A percentile compares a stretch with the other conserved stretches of the same genome.
Evolutionary conservation across 2,329 filamentous ascomycete genomes (phyloP).

Genomic region (Cercospora sesami): DNA sequence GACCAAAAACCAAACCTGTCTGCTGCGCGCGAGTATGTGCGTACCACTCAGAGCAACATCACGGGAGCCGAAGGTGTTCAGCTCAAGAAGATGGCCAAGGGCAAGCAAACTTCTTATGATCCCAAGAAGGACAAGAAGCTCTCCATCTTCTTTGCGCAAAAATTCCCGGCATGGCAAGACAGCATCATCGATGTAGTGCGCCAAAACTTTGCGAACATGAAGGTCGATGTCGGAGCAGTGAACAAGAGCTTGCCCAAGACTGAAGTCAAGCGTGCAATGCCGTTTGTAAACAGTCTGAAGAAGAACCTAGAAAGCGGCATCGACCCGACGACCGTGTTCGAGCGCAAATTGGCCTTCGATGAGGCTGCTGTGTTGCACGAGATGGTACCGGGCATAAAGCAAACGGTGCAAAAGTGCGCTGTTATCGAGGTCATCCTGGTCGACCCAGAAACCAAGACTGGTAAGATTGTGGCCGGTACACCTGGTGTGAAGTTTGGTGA

Average conservation of each 20-base stretch:
- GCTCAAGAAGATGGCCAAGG: constrained; percentile 88
- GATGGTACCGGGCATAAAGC: constrained; percentile 78
- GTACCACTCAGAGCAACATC: constrained; percentile 72
- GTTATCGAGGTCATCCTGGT: constrained; percentile 72
- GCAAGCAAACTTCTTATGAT: constrained; percentile 81
- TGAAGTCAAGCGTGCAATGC: constrained; percentile 98
- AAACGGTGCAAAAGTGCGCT: constrained; percentile 67
- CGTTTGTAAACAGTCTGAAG: constrained; percentile 87
- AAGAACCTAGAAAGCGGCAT: constrained; percentile 65
- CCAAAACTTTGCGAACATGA: constrained; percentile 65
- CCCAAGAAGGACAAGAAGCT: constrained; percentile 90
- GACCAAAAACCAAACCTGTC: constrained; percentile 66
- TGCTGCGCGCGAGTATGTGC: constrained; percentile 80
- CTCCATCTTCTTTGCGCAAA: constrained; percentile 76
- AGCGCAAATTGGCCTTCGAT: constrained; percentile 82
- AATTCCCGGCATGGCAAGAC: constrained; percentile 87
- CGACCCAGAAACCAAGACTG: constrained; percentile 67
- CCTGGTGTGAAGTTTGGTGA: constrained; percentile 56
- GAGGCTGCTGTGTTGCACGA: constrained; percentile 73
- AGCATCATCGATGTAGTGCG: constrained; percentile 81
- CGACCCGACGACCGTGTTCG: constrained; percentile 71
- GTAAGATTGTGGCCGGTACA: constrained; percentile 55
- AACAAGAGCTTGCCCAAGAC: constrained; percentile 77
- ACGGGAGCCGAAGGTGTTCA: constrained; percentile 80
- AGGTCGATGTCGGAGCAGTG: constrained; percentile 76